phyloP scores from a whole-genome alignment of 257 asterid species.

The Ilex aquifolium region DNA sequence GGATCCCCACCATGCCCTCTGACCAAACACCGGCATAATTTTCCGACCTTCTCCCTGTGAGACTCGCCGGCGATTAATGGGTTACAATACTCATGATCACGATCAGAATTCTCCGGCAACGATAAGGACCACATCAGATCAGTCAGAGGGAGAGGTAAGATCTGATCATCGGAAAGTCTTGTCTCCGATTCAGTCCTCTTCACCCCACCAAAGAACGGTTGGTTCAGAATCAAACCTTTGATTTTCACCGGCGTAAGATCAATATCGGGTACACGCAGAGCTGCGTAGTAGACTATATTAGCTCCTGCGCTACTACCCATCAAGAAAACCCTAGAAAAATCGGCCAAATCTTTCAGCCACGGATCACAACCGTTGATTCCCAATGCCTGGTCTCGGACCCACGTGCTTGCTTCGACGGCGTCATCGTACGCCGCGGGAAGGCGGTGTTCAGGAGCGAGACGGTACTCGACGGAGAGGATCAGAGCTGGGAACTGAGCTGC shows the following conservation, averaged over 20 bases:
- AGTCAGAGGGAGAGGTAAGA: conserved; percentile 36
- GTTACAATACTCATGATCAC: conserved; percentile 53
- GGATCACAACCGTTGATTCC: conserved; percentile 24
- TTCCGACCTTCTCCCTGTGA: conserved; percentile 30
- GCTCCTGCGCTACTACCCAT: background rate
- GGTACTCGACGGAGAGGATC: conserved; percentile 54
- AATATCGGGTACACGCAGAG: background rate
- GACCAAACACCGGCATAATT: conserved; percentile 45
- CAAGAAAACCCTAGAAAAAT: background rate
- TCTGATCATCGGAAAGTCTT: conserved; percentile 18
- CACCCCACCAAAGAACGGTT: background rate
- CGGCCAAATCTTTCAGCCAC: conserved; percentile 40
- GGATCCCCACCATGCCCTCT: conserved; percentile 60
- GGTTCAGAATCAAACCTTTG: background rate
- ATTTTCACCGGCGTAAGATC: background rate
- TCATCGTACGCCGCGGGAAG: conserved; percentile 82
- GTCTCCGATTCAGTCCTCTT: conserved; percentile 29
- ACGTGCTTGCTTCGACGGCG: conserved; percentile 50
- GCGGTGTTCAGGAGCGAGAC: conserved; percentile 68
- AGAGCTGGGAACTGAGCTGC: conserved; percentile 47
- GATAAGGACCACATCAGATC: conserved; percentile 65
- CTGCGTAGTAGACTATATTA: background rate
- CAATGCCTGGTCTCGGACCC: conserved; percentile 38
- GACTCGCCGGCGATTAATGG: conserved; percentile 16
- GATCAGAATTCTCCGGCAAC: conserved; percentile 47